A percentile compares a stretch with the other conserved stretches of the same genome.
phyloP scores from a whole-genome alignment of 495 filamentous ascomycete species.

The Daldinia bambusicola region DNA sequence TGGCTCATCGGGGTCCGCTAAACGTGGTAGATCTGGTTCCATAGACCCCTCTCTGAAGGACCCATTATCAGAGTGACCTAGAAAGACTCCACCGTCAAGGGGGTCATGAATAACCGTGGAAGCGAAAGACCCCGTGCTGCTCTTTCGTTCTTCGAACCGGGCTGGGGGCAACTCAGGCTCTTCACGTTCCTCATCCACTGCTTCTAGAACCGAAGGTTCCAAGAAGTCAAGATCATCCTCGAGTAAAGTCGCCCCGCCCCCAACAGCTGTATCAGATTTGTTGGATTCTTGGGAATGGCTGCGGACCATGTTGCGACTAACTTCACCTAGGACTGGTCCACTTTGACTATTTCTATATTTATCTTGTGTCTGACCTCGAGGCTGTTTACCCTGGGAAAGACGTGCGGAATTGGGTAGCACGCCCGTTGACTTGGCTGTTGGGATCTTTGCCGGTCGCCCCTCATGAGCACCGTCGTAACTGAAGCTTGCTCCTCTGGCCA shows the following conservation, averaged over 20 bases:
- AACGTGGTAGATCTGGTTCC: slow-evolving; percentile 52
- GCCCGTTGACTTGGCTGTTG: slow-evolving; percentile 3
- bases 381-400: slow-evolving; percentile 11
- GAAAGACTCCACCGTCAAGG: slow-evolving; percentile 35
- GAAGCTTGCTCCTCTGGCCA: slow-evolving; percentile 14
- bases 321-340: slow-evolving; percentile 37
- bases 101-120: slow-evolving; percentile 54
- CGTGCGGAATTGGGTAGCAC: slow-evolving; percentile 8
- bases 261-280: slow-evolving; percentile 11
- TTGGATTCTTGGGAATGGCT: slow-evolving; percentile 32
- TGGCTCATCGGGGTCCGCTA: slow-evolving; percentile 46
- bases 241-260: slow-evolving; percentile 12
- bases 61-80: slow-evolving; percentile 36
- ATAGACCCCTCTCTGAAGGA: slow-evolving; percentile 44
- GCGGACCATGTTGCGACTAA: slow-evolving; percentile 41
- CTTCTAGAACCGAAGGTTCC: slow-evolving; percentile 51
- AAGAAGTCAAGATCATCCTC: slow-evolving; percentile 62
- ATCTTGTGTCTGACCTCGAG: slow-evolving; percentile 15
- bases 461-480: slow-evolving; percentile 27
- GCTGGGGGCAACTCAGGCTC: slow-evolving; percentile 47
- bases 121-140: slow-evolving; percentile 52
- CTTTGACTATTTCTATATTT: slow-evolving; percentile 24
- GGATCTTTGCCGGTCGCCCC: background rate
- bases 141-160: slow-evolving; percentile 40
- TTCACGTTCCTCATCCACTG: slow-evolving; percentile 47